Percentiles rank a stretch among this genome's conserved stretches.
phyloP scores from a whole-genome alignment of 768 basidiomycete species.

The Porphyrellus cyaneotinctus region DNA sequence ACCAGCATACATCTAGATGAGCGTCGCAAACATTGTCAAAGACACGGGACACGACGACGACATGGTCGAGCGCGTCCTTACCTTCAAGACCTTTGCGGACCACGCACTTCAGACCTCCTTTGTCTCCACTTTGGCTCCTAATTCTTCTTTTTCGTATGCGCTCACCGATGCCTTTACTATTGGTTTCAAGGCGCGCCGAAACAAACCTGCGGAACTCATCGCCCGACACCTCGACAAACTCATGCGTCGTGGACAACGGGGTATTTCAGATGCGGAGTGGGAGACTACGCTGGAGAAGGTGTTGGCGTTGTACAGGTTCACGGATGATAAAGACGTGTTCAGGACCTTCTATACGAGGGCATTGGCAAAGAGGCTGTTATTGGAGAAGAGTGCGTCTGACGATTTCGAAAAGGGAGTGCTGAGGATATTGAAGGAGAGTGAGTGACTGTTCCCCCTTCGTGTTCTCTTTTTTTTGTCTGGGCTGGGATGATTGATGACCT shows the following conservation, averaged over 20 bases:
- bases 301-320: constrained; percentile 76
- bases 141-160: constrained; percentile 62
- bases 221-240: constrained; percentile 86
- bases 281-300: constrained; percentile 59
- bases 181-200: constrained; percentile 72
- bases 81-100: constrained; percentile 61
- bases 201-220: constrained; percentile 89
- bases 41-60: constrained; percentile 60
- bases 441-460: constrained; percentile 31
- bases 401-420: constrained; percentile 85
- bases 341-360: constrained; percentile 87
- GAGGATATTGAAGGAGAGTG: constrained; percentile 77
- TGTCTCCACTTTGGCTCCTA: constrained; percentile 38
- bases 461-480: background rate
- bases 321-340: constrained; percentile 92
- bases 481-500: constrained; percentile 14
- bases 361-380: constrained; percentile 79
- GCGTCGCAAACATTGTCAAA: constrained; percentile 62
- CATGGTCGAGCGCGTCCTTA: constrained; percentile 72
- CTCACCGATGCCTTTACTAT: constrained; percentile 64
- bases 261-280: constrained; percentile 59
- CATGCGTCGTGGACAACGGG: constrained; percentile 83
- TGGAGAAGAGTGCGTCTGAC: constrained; percentile 81
- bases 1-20: constrained; percentile 37
- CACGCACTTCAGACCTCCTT: constrained; percentile 49